Evolutionary conservation across 108 stramenopile genomes (phyloP), one percentile per base, ranked within the genome.

Genomic region (Nitzschia sp.): DNA sequence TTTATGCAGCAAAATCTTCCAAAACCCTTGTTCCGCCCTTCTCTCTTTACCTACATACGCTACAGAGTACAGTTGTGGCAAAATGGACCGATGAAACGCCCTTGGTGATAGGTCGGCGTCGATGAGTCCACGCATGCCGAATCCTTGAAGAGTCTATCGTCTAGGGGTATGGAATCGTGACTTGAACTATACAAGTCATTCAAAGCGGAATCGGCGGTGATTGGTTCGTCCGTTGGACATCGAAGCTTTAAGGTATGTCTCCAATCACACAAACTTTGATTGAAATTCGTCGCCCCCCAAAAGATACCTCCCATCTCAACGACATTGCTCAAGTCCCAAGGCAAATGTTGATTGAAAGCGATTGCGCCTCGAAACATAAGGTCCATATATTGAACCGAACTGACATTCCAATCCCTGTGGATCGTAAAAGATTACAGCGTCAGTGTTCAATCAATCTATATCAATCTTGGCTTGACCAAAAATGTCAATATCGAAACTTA

Each of bases 331-430:
- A 58, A 32, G 56, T 55, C 52, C 69, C 69, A 71, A 22, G 2
- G 25, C 36, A 68, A 6, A 21, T 11, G 2, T 68, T 54, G 55
- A 28, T 66, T 52, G 27, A 76, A 76, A 1, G 68, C 36, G 11
- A 25, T 57, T 1, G 75, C 68, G 17, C 32, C 27, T 4, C 23
- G 15, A 58, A 77, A 77, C 76, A 77, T 77, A 32, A 28, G 31
- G 15, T 53, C 19, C 58, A 77, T 66, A 22, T 66, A 16, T 0
- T 26, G 23, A 13, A 72, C 76, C 4, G 31, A 1, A 1, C 33
- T 16, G n/a, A 59, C 34, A 5, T 74, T 36, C 64, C 64, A 74
- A 3, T 5, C n/a, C n/a, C n/a, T n/a, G n/a, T n/a, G n/a, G n/a
- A n/a, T n/a, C n/a, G n/a, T n/a, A n/a, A n/a, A n/a, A n/a, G n/a